Base-by-base conservation (phyloP, 441 rosid genomes). In the Manihot esculenta region DNA sequence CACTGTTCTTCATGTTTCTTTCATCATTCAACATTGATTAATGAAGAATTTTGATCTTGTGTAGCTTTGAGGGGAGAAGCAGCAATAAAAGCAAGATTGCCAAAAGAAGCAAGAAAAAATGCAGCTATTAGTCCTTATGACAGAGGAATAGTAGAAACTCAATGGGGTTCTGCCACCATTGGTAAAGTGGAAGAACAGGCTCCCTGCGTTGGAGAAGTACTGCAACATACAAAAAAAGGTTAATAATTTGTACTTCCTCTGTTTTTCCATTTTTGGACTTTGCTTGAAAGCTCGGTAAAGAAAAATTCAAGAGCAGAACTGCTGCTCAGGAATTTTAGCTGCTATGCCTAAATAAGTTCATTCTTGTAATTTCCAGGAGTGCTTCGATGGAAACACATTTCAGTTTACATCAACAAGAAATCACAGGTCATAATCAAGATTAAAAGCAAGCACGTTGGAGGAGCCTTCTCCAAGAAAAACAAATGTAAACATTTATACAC, bases 11-110 rank as follows among this genome's bases (percentile, higher is more conserved):
- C 11, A 47, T 47, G 45, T 44, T 35, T 30, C 45, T 48, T 14
- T 3, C 4, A 17, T 56, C 10, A 7, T 27, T 58, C 38, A 54
- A 35, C 35, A 51, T n/a, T 18, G 21, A 5, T 30, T 61, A 30
- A 68, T 47, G 18, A 41, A 12, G 27, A 4, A 6, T 65, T 26
- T 21, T 41, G 49, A 30, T 3, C 35, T 62, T 57, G 48, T 62
- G 23, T 62, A 92, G 99, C 99, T 64, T 71, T 92, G 84, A 80
- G 99, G 83, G 99, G 96, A 79, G 97, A 94, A 87, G 90, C 93
- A n/a, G 90, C 93, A 62, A 65, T 92, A 67, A 89, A 77, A 83
- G 82, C 89, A 27, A 87, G 98, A 71, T 75, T 86, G 73, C 94
- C 97, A 30, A 94, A 85, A 74, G 98, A 94, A 84, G 88, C 93